Percentiles rank a stretch among this genome's conserved stretches.
These are phyloP conservation scores for Cryptococcus sp. DNA, from an alignment of 1,284 basidiomycete species.

Conservation along the genomic window DNA sequence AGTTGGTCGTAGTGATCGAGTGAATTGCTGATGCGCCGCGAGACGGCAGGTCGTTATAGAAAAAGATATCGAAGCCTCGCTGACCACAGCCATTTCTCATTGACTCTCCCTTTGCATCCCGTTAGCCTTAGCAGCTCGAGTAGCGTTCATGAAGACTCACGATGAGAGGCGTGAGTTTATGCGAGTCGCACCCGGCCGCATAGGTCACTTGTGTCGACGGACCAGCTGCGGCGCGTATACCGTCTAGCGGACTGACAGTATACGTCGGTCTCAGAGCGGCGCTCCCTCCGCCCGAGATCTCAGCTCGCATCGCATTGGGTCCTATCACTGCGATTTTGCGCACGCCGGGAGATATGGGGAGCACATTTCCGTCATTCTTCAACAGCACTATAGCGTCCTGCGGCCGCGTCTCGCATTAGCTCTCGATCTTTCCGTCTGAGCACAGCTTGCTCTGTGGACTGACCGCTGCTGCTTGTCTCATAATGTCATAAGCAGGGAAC, in stretches of 20 bases:
- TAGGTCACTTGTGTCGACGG: slow-evolving; percentile 6
- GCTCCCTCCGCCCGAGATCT: slow-evolving; percentile 73
- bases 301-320: slow-evolving; percentile 68
- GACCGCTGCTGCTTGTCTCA: slow-evolving; percentile 10
- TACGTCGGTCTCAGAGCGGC: slow-evolving; percentile 72
- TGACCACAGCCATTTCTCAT: not conserved
- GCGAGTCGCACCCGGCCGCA: slow-evolving; percentile 13
- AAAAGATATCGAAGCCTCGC: slow-evolving; percentile 8
- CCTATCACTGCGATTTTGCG: slow-evolving; percentile 71
- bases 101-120: slow-evolving; percentile 1
- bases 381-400: slow-evolving; percentile 63
- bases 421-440: not conserved
- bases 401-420: slow-evolving; percentile 57
- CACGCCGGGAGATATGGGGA: slow-evolving; percentile 53
- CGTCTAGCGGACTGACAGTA: slow-evolving; percentile 70
- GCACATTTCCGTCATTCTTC: slow-evolving; percentile 27
- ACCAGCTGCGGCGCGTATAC: slow-evolving; percentile 53
- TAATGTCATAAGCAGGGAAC: slow-evolving; percentile 51
- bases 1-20: slow-evolving; percentile 6
- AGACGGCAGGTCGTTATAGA: slow-evolving; percentile 4
- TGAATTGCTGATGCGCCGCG: not conserved
- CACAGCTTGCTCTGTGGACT: slow-evolving; percentile 26
- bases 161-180: slow-evolving; percentile 9
- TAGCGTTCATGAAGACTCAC: not conserved
- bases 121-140: not conserved